These are phyloP conservation scores for Colletotrichum scovillei DNA, from an alignment of 2,329 filamentous ascomycete species.

Conservation along the genomic window DNA sequence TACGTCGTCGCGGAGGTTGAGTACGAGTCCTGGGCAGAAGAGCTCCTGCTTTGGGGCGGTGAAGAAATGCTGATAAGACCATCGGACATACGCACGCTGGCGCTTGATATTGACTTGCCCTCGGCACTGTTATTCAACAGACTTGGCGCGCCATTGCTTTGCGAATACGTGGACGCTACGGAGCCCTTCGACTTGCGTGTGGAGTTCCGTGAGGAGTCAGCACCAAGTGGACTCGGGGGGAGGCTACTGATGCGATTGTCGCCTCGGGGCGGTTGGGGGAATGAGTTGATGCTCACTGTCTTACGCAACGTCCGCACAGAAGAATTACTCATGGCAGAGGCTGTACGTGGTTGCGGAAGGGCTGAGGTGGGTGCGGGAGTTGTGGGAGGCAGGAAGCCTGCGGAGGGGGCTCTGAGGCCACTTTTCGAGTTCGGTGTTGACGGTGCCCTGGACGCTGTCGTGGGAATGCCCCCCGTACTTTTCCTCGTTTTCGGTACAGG, in stretches of 20 bases:
- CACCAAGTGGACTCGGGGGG: slow-evolving; percentile 70
- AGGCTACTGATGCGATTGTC: slow-evolving; percentile 68
- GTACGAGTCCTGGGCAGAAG: slow-evolving; percentile 92
- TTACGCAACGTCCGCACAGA: slow-evolving; percentile 81
- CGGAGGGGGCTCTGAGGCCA: slow-evolving; percentile 69
- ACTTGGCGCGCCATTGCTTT: slow-evolving; percentile 71
- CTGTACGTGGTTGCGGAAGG: slow-evolving; percentile 66
- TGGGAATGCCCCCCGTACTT: slow-evolving; percentile 64
- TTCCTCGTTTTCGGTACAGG: slow-evolving; percentile 80
- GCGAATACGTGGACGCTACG: slow-evolving; percentile 60
- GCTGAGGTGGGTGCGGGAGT: slow-evolving; percentile 64
- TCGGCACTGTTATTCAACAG: slow-evolving; percentile 84
- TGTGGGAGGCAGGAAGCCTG: slow-evolving; percentile 63
- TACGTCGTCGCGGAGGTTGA: slow-evolving; percentile 91
- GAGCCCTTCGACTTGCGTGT: slow-evolving; percentile 66
- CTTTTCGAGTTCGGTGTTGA: slow-evolving; percentile 66
- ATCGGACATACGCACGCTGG: slow-evolving; percentile 75
- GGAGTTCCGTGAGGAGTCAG: slow-evolving; percentile 57
- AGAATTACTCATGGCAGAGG: slow-evolving; percentile 63
- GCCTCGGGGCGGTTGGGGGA: slow-evolving; percentile 87
- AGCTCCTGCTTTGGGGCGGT: slow-evolving; percentile 88
- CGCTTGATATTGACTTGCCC: slow-evolving; percentile 75
- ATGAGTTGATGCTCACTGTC: slow-evolving; percentile 92
- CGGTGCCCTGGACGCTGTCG: slow-evolving; percentile 55
- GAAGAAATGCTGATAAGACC: slow-evolving; percentile 82